Evolutionary conservation across 2,329 filamentous ascomycete species (phyloP), one percentile per base, ranked within the genome.

Genomic region (Rugonectria rugulosa): DNA sequence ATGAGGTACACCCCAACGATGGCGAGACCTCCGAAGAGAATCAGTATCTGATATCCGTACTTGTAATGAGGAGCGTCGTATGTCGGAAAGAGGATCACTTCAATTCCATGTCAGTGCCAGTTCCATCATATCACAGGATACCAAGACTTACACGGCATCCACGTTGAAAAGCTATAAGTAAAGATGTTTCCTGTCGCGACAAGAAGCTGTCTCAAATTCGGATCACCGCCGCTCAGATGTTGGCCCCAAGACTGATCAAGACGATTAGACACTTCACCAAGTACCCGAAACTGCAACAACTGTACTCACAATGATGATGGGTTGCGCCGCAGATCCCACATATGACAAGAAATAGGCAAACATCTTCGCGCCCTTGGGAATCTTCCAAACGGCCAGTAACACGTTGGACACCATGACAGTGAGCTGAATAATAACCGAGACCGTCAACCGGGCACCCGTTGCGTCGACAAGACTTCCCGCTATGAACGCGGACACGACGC

Each of bases 61-160:
- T 68, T 66, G 53, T 73, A 73, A 14, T 70, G 62, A 6, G 71
- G 70, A 2, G 71, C 70, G 44, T 73, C 67, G 42, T 73, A 70
- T 0, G 70, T 71, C 7, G 70, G 70, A 44, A 72, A 73, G 2
- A 73, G 56, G 4, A 68, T 66, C 47, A 50, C 47, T 50, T 6
- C 12, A 8, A 34, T 42, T n/a, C 7, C 17, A 9, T 10, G 20
- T 50, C 7, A 42, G 45, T 15, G 34, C 6, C 3, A 14, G 17
- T n/a, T n/a, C 6, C 17, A 19, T 4, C 31, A 34, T n/a, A 15
- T 34, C n/a, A 14, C 11, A 23, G 3, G 3, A 19, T 24, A 21
- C 7, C 19, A n/a, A 17, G 17, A 53, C 50, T 5, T 24, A 53
- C 50, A 26, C 3, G 50, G 42, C 32, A 53, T 27, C 50, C 50